A percentile compares a stretch with the other conserved stretches of the same genome.
Conservation (phyloP, 2,329 filamentous ascomycete genomes). For the Fusarium nanum region DNA sequence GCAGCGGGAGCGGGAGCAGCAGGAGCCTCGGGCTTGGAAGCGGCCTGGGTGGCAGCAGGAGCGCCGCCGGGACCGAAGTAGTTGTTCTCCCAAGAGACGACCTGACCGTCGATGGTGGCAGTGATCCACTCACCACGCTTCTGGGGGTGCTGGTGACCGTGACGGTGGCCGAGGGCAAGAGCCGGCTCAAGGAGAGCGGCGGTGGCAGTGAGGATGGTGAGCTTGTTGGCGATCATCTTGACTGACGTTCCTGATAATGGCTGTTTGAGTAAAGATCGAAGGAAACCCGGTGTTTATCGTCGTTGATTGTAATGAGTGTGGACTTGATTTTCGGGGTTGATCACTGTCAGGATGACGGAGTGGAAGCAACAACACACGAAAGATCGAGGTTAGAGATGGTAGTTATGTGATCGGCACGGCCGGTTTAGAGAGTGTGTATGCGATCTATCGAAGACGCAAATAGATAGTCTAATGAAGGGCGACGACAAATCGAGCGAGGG, state of each 20-base stretch:
- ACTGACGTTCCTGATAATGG: slow-evolving; percentile 13
- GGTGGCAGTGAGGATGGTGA: slow-evolving; percentile 56
- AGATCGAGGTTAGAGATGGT: slow-evolving; percentile 34
- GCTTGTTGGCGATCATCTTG: slow-evolving; percentile 59
- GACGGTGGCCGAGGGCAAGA: slow-evolving; percentile 57
- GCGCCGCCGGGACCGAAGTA: slow-evolving; percentile 50
- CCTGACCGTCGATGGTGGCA: slow-evolving; percentile 41
- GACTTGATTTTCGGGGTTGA: slow-evolving; percentile 31
- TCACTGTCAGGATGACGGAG: slow-evolving; percentile 33
- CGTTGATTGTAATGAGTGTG: slow-evolving; percentile 33
- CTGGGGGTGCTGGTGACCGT: slow-evolving; percentile 53
- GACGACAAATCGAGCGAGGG: slow-evolving; percentile 44
- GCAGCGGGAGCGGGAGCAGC: slow-evolving; percentile 22
- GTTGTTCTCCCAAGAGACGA: slow-evolving; percentile 56
- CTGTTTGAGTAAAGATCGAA: slow-evolving; percentile 2
- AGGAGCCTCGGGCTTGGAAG: slow-evolving; percentile 16
- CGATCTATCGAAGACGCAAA: slow-evolving; percentile 66
- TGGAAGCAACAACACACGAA: slow-evolving; percentile 30
- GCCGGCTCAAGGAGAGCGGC: slow-evolving; percentile 59
- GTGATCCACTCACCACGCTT: slow-evolving; percentile 54
- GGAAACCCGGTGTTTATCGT: slow-evolving; percentile 11
- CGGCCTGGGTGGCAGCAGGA: slow-evolving; percentile 39
- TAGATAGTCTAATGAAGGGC: slow-evolving; percentile 41
- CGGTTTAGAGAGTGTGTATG: slow-evolving; percentile 48
- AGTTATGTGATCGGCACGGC: slow-evolving; percentile 50